These are phyloP conservation scores for Roridomyces roridus DNA, from an alignment of 768 basidiomycete genomes.

Conservation along the genomic window DNA sequence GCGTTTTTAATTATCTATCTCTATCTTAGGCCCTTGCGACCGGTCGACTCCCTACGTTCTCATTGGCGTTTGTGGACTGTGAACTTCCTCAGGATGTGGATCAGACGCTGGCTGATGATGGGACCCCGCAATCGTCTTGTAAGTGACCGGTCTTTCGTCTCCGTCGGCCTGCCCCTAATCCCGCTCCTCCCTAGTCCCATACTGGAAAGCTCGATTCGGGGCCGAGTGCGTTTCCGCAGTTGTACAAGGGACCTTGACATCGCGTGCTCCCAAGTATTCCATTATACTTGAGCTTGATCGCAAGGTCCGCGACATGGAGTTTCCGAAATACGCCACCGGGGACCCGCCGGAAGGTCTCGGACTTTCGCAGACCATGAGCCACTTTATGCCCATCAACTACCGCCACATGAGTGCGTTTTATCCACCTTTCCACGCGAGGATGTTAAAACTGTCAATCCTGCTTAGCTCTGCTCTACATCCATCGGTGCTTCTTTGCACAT, in stretches of 20 bases:
- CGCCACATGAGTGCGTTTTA: constrained; percentile 63
- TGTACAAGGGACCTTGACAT: constrained; percentile 71
- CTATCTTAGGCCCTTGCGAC: constrained; percentile 65
- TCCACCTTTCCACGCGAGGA: background rate
- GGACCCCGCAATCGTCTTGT: constrained; percentile 65
- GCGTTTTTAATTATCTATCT: too few species aligned
- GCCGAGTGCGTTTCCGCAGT: constrained; percentile 69
- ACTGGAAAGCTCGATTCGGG: constrained; percentile 75
- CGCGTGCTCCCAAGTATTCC: constrained; percentile 65
- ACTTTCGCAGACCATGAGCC: constrained; percentile 69
- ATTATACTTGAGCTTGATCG: constrained; percentile 69
- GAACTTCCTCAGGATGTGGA: constrained; percentile 69
- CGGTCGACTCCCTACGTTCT: constrained; percentile 71
- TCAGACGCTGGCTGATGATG: constrained; percentile 63
- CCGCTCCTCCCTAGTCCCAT: constrained; percentile 60
- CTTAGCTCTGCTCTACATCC: constrained; percentile 72
- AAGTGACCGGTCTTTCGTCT: constrained; percentile 30
- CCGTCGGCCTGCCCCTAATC: background rate
- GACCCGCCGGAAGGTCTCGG: constrained; percentile 54
- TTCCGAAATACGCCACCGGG: constrained; percentile 67
- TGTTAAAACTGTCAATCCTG: background rate
- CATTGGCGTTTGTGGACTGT: constrained; percentile 75
- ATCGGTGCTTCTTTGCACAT: constrained; percentile 79
- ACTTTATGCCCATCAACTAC: constrained; percentile 80
- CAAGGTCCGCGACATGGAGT: constrained; percentile 70